Evolutionary conservation across 2,329 filamentous ascomycete genomes (phyloP).

Genomic region (Dactylella cylindrospora): DNA sequence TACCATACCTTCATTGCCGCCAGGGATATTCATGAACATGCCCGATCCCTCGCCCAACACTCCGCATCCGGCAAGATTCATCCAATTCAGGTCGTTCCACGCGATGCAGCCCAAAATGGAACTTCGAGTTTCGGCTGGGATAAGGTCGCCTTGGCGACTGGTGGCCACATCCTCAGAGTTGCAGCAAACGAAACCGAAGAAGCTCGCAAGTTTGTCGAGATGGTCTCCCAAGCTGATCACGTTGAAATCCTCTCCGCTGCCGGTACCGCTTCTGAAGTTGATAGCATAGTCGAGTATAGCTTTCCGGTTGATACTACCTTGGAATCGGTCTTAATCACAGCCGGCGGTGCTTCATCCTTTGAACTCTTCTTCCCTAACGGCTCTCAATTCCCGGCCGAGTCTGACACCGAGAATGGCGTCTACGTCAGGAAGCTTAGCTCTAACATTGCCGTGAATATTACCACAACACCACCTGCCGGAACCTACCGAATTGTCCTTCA

Average conservation of each 20-base stretch:
- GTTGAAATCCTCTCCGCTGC: slow-evolving; percentile 26
- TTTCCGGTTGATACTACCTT: slow-evolving; percentile 27
- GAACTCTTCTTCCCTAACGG: slow-evolving; percentile 15
- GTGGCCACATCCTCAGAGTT: slow-evolving; percentile 18
- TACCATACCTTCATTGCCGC: slow-evolving; percentile 11
- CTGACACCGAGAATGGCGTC: not conserved
- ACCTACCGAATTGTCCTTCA: slow-evolving; percentile 13
- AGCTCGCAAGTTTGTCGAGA: slow-evolving; percentile 1
- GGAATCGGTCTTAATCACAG: slow-evolving; percentile 15
- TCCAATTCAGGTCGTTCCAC: slow-evolving; percentile 10
- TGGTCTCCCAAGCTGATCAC: slow-evolving; percentile 13
- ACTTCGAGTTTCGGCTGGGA: slow-evolving; percentile 1
- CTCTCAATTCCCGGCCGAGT: not conserved
- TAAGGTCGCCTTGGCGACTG: slow-evolving; percentile 11
- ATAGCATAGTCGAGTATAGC: not conserved
- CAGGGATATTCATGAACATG: slow-evolving; percentile 20
- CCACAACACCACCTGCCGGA: not conserved
- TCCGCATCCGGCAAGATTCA: slow-evolving; percentile 9
- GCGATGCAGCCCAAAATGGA: not conserved
- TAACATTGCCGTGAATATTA: slow-evolving; percentile 18
- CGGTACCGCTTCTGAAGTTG: not conserved
- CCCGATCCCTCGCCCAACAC: not conserved
- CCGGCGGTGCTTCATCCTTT: slow-evolving; percentile 19
- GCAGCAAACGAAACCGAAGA: slow-evolving; percentile 9
- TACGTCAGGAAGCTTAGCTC: slow-evolving; percentile 1